A percentile compares a stretch with the other conserved stretches of the same genome.
Conservation (phyloP, 2,329 filamentous ascomycete species). For the Trichoderma hamatum region DNA sequence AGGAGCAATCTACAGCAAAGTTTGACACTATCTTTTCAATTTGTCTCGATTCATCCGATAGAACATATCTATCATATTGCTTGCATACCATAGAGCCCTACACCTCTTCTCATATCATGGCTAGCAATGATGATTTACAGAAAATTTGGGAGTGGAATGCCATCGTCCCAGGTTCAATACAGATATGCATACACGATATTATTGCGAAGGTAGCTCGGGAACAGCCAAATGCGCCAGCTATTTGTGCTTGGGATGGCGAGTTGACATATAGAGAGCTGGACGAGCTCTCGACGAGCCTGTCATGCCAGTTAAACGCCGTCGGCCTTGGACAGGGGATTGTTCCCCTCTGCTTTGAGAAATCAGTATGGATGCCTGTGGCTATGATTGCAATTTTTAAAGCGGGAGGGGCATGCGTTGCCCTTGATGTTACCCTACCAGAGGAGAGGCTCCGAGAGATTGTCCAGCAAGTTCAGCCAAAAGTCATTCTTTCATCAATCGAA, state of each 20-base stretch:
- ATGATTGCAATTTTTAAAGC: not conserved
- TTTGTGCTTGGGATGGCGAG: not conserved
- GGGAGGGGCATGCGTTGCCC: not conserved
- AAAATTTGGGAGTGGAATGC: not conserved
- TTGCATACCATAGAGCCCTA: not conserved
- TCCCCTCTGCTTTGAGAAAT: slow-evolving; percentile 1
- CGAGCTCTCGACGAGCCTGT: not conserved
- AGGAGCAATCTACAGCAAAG: not conserved
- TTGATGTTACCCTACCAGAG: not conserved
- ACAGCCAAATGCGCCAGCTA: not conserved
- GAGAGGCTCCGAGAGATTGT: not conserved
- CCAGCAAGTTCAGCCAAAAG: not conserved
- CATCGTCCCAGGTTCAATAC: not conserved
- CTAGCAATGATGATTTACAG: not conserved
- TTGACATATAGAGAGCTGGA: not conserved
- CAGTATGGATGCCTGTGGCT: not conserved
- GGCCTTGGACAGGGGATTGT: not conserved
- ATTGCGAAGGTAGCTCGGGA: not conserved
- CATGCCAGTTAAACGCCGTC: not conserved
- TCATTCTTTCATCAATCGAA: not conserved
- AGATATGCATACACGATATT: not conserved
- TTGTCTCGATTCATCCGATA: not conserved
- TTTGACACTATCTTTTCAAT: not conserved
- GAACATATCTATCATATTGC: not conserved
- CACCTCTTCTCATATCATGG: not conserved